A percentile compares a stretch with the other conserved stretches of the same genome.
These are phyloP conservation scores for Wickerhamomyces sp. DNA, from an alignment of 1,139 yeast genomes.

Conservation along the genomic window DNA sequence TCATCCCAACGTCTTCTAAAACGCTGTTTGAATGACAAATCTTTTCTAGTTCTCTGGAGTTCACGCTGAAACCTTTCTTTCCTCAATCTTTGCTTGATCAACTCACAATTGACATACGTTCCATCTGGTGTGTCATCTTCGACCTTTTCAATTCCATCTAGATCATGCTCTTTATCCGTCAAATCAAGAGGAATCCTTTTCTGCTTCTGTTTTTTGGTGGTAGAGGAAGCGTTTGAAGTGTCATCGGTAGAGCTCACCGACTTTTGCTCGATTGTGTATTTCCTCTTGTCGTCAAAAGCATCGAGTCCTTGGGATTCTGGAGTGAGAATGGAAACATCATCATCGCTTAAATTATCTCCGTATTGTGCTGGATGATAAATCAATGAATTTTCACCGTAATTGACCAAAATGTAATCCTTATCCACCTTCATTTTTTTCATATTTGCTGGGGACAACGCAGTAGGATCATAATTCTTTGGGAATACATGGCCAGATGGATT, in stretches of 20 bases:
- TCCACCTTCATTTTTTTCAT: not conserved
- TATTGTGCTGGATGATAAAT: constrained; percentile 12
- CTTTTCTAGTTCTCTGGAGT: not conserved
- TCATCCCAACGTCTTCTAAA: no score
- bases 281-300: not conserved
- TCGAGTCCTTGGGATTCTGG: constrained; percentile 1
- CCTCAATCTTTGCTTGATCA: not conserved
- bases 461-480: not conserved
- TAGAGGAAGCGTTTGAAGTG: not conserved
- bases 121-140: not conserved
- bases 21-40: constrained; percentile 2
- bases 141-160: not conserved
- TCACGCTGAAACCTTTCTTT: not conserved
- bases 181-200: no score
- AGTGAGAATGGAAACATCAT: constrained; percentile 12
- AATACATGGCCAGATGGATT: not conserved
- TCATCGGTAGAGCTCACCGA: no score
- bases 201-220: not conserved
- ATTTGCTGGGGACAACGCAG: not conserved
- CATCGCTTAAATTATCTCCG: constrained; percentile 12
- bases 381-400: constrained; percentile 5
- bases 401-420: constrained; percentile 1
- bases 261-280: no score
- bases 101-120: not conserved
- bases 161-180: not conserved